Percentiles rank a stretch among this genome's conserved stretches.
phyloP scores from a whole-genome alignment of 495 filamentous ascomycete genomes.

The Penicillium roqueforti region DNA sequence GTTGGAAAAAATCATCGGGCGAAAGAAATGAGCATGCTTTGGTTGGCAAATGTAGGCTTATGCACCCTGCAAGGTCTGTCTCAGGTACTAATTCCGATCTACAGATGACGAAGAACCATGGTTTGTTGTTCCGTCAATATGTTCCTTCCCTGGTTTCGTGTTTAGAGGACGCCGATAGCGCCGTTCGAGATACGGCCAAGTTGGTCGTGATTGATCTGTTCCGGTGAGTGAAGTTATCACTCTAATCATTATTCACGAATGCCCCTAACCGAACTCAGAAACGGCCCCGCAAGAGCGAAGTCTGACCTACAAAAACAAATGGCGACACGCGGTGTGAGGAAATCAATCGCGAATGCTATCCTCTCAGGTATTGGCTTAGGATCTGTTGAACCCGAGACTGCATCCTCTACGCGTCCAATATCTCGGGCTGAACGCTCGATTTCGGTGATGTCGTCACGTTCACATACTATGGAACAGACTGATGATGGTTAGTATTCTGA shows the following conservation, averaged over 20 bases:
- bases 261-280: slow-evolving; percentile 39
- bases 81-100: slow-evolving; percentile 8
- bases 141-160: slow-evolving; percentile 78
- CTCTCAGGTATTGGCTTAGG: slow-evolving; percentile 62
- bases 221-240: slow-evolving; percentile 46
- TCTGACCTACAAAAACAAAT: slow-evolving; percentile 82
- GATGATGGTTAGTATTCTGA: slow-evolving; percentile 26
- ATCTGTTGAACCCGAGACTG: slow-evolving; percentile 22
- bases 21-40: slow-evolving; percentile 78
- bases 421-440: slow-evolving; percentile 42
- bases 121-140: slow-evolving; percentile 74
- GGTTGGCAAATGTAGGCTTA: slow-evolving; percentile 63
- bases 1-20: slow-evolving; percentile 73
- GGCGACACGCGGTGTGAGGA: slow-evolving; percentile 71
- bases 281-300: slow-evolving; percentile 77
- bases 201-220: slow-evolving; percentile 79
- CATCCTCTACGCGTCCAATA: slow-evolving; percentile 31
- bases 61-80: slow-evolving; percentile 4
- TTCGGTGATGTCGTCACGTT: slow-evolving; percentile 27
- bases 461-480: slow-evolving; percentile 20
- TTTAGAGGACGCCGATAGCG: slow-evolving; percentile 83
- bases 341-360: slow-evolving; percentile 76
- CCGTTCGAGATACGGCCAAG: slow-evolving; percentile 81
- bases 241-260: slow-evolving; percentile 6
- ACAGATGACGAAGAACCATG: slow-evolving; percentile 73